Percentiles rank a stretch among this genome's conserved stretches.
phyloP scores from a whole-genome alignment of 2,329 filamentous ascomycete species.

The Fusarium stilboides region DNA sequence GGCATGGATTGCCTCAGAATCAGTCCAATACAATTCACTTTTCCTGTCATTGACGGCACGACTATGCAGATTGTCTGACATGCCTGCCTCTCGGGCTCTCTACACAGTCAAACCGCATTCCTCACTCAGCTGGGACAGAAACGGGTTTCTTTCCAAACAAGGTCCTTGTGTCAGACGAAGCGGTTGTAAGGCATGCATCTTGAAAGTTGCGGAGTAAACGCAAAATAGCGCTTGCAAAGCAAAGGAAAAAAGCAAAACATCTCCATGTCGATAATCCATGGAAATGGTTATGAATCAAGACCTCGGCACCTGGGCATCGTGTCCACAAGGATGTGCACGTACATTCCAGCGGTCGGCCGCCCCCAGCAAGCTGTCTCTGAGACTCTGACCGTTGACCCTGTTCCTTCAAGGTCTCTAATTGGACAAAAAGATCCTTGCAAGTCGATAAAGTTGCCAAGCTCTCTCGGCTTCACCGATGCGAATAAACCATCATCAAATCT shows the following conservation, averaged over 20 bases:
- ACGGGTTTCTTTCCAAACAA: conserved; percentile 28
- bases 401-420: conserved; percentile 31
- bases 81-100: conserved; percentile 8
- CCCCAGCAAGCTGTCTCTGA: conserved; percentile 31
- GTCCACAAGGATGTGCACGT: conserved; percentile 31
- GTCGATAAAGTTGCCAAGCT: conserved; percentile 49
- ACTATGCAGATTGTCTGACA: conserved; percentile 19
- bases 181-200: conserved; percentile 14
- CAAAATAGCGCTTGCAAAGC: conserved; percentile 28
- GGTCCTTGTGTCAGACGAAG: conserved; percentile 17
- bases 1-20: no score
- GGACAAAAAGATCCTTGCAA: conserved; percentile 12
- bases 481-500: conserved; percentile 43
- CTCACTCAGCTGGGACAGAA: conserved; percentile 33
- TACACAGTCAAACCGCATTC: conserved; percentile 25
- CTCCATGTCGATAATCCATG: conserved; percentile 9
- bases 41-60: conserved; percentile 10
- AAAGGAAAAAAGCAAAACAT: conserved; percentile 31
- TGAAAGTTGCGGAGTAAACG: conserved; percentile 24
- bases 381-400: conserved; percentile 35
- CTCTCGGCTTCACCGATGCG: conserved; percentile 49
- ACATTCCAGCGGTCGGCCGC: conserved; percentile 49
- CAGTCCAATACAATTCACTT: no score
- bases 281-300: conserved; percentile 19
- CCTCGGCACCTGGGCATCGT: conserved; percentile 36